Conservation (phyloP, 176 grass and related monocot genomes). For the Oryza meridionalis region DNA sequence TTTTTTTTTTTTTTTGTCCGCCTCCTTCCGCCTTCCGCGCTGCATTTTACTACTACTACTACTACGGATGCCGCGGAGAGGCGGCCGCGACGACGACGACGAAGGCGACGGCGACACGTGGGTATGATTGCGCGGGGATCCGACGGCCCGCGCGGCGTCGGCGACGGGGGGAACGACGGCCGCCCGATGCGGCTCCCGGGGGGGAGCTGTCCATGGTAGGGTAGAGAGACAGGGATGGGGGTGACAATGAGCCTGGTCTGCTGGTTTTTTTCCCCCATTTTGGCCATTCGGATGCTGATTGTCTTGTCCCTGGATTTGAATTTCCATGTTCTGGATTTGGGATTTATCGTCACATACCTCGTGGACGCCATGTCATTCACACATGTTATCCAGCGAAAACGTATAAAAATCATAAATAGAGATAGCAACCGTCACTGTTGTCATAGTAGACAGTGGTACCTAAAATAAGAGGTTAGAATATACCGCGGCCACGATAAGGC, state of each 20-base stretch:
- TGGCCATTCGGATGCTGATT: not conserved
- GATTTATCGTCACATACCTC: not conserved
- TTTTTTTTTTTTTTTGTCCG: not conserved
- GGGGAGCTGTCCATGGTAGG: constrained; percentile 43
- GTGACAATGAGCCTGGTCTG: not conserved
- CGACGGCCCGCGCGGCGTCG: constrained; percentile 16
- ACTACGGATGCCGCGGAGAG: no score
- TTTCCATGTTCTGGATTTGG: not conserved
- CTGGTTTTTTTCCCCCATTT: not conserved
- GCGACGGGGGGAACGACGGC: not conserved
- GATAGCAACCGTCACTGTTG: no score
- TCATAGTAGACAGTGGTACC: no score
- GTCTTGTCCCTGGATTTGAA: not conserved
- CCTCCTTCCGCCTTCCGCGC: not conserved
- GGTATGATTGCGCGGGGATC: not conserved
- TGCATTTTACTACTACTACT: no score
- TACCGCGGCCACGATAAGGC: no score
- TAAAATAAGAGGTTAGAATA: no score
- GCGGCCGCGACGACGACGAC: not conserved
- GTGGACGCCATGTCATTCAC: not conserved
- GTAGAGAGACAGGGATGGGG: not conserved
- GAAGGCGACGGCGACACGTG: not conserved
- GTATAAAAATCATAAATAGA: no score
- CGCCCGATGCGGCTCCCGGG: not conserved
- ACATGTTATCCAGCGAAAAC: not conserved